Evolutionary conservation across 2,329 filamentous ascomycete genomes (phyloP).

Genomic region (Diaporthe aspalathi): DNA sequence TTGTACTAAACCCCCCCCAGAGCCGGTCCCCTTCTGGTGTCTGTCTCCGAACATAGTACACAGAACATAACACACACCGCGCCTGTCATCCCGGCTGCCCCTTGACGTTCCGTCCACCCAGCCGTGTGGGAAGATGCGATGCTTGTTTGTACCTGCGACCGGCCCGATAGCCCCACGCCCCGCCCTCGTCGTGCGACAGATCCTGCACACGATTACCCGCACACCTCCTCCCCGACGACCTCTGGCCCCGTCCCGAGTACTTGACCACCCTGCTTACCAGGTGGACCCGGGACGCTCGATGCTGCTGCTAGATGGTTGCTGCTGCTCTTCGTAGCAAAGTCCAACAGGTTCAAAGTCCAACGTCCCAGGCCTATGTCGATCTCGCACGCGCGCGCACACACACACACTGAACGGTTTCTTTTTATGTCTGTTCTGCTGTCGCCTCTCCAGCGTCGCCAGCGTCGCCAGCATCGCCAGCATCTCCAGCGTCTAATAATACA

Average conservation of each 20-base stretch:
- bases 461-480: too few relatives aligned
- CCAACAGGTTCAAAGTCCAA: neutral
- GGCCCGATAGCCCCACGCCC: conserved; percentile 2
- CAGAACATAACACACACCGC: too few relatives aligned
- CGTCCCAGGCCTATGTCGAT: conserved; percentile 7
- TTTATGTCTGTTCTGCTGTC: conserved; percentile 27
- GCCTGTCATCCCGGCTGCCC: too few relatives aligned
- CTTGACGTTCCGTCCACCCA: conserved; percentile 23
- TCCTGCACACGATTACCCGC: neutral
- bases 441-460: neutral
- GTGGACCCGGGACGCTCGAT: neutral
- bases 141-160: neutral
- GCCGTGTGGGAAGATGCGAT: neutral
- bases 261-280: neutral
- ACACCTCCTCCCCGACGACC: conserved; percentile 8
- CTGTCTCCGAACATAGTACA: conserved; percentile 28
- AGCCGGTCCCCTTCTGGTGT: conserved; percentile 14
- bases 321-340: too few relatives aligned
- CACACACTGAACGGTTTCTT: conserved; percentile 27
- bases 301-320: conserved; percentile 24
- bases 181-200: neutral
- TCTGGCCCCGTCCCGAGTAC: conserved; percentile 3
- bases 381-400: too few relatives aligned
- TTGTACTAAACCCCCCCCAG: too few relatives aligned
- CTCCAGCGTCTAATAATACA: too few relatives aligned